phyloP scores from a whole-genome alignment of 768 basidiomycete species.

The Serpula lacrymans region DNA sequence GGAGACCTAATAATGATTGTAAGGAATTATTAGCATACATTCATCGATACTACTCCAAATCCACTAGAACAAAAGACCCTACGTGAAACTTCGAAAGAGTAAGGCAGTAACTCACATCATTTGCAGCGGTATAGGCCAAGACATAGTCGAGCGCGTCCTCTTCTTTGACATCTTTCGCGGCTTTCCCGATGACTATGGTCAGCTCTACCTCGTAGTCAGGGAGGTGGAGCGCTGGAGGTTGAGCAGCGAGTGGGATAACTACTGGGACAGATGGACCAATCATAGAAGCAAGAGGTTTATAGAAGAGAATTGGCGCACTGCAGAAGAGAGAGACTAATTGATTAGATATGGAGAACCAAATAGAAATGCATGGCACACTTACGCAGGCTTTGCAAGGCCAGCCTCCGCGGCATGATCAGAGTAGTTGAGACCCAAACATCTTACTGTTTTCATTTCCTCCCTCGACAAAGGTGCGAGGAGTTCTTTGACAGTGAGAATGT shows the following conservation, averaged over 20 bases:
- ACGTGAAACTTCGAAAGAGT: too few relatives aligned
- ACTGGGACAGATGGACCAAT: slow-evolving; percentile 70
- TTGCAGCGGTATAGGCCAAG: slow-evolving; percentile 76
- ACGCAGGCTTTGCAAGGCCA: slow-evolving; percentile 62
- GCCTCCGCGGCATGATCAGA: slow-evolving; percentile 81
- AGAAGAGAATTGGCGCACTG: slow-evolving; percentile 74
- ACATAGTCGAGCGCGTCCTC: slow-evolving; percentile 83
- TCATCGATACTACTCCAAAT: background rate
- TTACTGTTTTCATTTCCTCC: slow-evolving; percentile 64
- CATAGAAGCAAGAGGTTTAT: slow-evolving; percentile 69
- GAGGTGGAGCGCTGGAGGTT: slow-evolving; percentile 65
- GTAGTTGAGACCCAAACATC: slow-evolving; percentile 81
- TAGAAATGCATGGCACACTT: slow-evolving; percentile 20
- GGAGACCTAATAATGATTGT: slow-evolving; percentile 47
- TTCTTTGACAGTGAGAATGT: slow-evolving; percentile 64
- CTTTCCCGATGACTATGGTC: slow-evolving; percentile 78
- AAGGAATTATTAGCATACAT: slow-evolving; percentile 1
- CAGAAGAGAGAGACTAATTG: background rate
- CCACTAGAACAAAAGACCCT: background rate
- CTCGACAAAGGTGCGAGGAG: slow-evolving; percentile 68
- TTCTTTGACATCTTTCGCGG: slow-evolving; percentile 76
- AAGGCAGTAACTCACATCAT: slow-evolving; percentile 77
- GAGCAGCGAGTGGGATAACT: slow-evolving; percentile 61
- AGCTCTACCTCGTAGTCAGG: slow-evolving; percentile 85
- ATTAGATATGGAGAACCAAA: background rate